phyloP scores from a whole-genome alignment of 192 early-diverging fungal genomes.

The Coemansia sp. region DNA sequence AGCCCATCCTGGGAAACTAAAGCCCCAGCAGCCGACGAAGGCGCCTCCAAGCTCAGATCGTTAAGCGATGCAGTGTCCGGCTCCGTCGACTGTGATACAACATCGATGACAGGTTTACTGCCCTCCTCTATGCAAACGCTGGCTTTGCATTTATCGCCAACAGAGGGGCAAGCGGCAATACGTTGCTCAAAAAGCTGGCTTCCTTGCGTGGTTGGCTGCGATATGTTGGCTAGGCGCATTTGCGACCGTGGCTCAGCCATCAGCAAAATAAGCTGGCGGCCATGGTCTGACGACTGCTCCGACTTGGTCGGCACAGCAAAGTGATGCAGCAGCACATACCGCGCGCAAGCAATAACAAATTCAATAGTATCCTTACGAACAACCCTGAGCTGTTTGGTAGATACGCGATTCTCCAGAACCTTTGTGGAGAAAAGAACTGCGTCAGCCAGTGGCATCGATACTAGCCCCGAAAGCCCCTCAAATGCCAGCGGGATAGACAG shows the following conservation, averaged over 20 bases:
- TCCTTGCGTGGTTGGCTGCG: slow-evolving; percentile 39
- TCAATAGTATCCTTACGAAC: slow-evolving; percentile 35
- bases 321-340: slow-evolving; percentile 19
- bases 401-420: slow-evolving; percentile 23
- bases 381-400: slow-evolving; percentile 19
- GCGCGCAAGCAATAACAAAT: slow-evolving; percentile 44
- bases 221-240: slow-evolving; percentile 42
- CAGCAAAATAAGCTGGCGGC: slow-evolving; percentile 19
- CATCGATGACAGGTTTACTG: slow-evolving; percentile 14
- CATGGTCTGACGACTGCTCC: slow-evolving; percentile 2
- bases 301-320: slow-evolving; percentile 12
- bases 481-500: slow-evolving; percentile 31
- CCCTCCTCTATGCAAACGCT: slow-evolving; percentile 2
- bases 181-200: slow-evolving; percentile 40
- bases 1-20: slow-evolving; percentile 17
- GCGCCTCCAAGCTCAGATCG: slow-evolving; percentile 9
- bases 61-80: slow-evolving; percentile 14
- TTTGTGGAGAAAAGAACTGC: slow-evolving; percentile 32
- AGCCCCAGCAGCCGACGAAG: not conserved
- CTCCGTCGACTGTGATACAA: slow-evolving; percentile 17
- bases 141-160: slow-evolving; percentile 35
- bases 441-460: slow-evolving; percentile 39
- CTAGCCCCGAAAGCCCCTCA: slow-evolving; percentile 32
- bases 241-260: slow-evolving; percentile 22
- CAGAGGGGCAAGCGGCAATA: slow-evolving; percentile 16